Evolutionary conservation across 2,329 filamentous ascomycete genomes (phyloP), one percentile per base, ranked within the genome.

Genomic region (Fusarium pseudograminearum): DNA sequence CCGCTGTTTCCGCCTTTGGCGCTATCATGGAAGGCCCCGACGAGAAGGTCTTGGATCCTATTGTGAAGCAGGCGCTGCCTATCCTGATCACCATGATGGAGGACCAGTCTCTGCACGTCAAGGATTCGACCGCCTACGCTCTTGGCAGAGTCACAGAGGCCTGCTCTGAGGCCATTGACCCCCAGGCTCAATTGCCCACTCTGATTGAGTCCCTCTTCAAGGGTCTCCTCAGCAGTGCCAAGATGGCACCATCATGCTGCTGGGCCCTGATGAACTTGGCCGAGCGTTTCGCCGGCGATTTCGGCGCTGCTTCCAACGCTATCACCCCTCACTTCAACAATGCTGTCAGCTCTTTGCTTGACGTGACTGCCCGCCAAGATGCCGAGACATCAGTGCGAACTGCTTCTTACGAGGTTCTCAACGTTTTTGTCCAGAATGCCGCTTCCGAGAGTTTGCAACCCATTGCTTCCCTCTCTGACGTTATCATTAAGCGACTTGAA

Each of bases 11-110:
- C 63, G 94, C 96, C 20, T 98, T 99, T 74, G 96, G 96, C 69
- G 96, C 94, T 72, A 98, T 99, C 75, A 98, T 99, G 94, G 96
- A 99, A 78, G 96, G 96, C 28, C 96, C 96, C 2, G 96, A 98
- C 62, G 93, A 97, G 80, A 93, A 93, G 83, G 89, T 95, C 51
- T 85, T 99, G 54, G 93, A 97, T 76, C 94, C 95, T 59, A 91
- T 99, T 59, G 93, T 99, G 76, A 97, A 97, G 84, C 95, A 98
- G 80, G 96, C 94, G 66, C 87, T 99, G 51, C 92, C 93, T 54
- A 93, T 98, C 57, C 86, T 99, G 52, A 96, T 99, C 77, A 89
- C 87, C 73, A 90, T 91, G 88, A 98, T 98, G 93, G 90, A 96
- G 61, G 96, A 99, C 78, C 87, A 86, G 72, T 93, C 92, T 38